Evolutionary conservation across 768 basidiomycete genomes (phyloP), one percentile per base, ranked within the genome.

Genomic region (Tulasnella sp.): DNA sequence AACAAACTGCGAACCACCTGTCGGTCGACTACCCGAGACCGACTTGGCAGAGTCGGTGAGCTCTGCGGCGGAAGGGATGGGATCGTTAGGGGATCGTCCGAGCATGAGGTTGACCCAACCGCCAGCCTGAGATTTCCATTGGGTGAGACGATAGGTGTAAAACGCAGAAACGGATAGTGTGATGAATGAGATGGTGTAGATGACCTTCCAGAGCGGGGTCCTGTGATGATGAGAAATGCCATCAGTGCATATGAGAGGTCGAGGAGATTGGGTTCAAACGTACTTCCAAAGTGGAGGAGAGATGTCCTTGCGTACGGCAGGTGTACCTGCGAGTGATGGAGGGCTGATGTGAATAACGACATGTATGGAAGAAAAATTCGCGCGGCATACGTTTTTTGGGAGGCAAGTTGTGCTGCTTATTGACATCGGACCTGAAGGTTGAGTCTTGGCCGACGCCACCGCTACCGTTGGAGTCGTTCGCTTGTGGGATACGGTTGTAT

Each of bases 21-120:
- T 41, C 8, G 44, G 11, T n/a, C n/a, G n/a, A n/a, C n/a, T n/a
- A 5, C 19, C 54, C 11, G 29, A 21, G 21, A 11, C 45, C 8
- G 45, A 29, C 22, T 59, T 59, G 34, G 22, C 44, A 27, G 54
- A 43, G 22, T 43, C 41, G 8, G 54, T 27, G 22, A 56, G 17
- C 19, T 48, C 19, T 48, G 45, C 19, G 25, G 45, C 49, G 2
- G 48, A 43, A 21, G 27, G 41, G 34, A 60, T 25, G 11, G 62
- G 62, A 24, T 52, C 52, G 30, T 45, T 53, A 24, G 62, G 62
- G 11, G 53, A 58, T 21, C 52, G 31, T 0, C 59, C 62, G 44
- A 59, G 53, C 25, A 60, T 7, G 29, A 62, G 62, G 31, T 62
- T 62, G 49, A 59, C 44, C 62, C 62, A 62, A 17, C 62, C 62